Percentiles rank a stretch among this genome's conserved stretches.
Evolutionary conservation across 345 rosid species (phyloP).

Genomic region (Pistacia integerrima): DNA sequence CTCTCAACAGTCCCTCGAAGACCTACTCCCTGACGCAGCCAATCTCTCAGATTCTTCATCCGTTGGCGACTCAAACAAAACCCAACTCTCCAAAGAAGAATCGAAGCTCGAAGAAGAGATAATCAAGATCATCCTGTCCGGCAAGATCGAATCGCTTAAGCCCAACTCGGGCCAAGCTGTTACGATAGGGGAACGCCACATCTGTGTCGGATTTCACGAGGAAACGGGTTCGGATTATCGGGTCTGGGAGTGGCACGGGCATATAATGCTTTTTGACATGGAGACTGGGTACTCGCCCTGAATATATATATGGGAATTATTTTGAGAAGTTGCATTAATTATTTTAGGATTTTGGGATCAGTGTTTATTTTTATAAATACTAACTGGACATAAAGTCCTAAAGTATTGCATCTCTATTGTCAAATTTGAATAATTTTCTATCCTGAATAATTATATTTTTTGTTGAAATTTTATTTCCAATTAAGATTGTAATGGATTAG

Average conservation of each 20-base stretch:
- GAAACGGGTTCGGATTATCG: constrained; percentile 86
- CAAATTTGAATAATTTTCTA: no score
- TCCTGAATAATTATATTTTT: no score
- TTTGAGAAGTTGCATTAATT: constrained; percentile 70
- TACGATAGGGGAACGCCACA: constrained; percentile 81
- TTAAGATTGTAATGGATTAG: no score
- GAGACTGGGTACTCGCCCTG: constrained; percentile 85
- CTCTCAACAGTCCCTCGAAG: constrained; percentile 75
- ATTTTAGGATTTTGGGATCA: no score
- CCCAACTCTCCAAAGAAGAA: constrained; percentile 75
- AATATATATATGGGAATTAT: constrained; percentile 95
- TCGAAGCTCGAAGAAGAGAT: constrained; percentile 83
- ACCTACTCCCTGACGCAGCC: constrained; percentile 65
- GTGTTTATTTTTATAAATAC: no score
- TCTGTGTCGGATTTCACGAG: constrained; percentile 85
- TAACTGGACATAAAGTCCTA: no score
- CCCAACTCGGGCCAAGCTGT: constrained; percentile 97
- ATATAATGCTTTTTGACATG: constrained; percentile 88
- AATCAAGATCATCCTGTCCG: constrained; percentile 67
- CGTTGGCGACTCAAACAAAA: constrained; percentile 38
- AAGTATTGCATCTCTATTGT: no score
- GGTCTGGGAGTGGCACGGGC: constrained; percentile 99
- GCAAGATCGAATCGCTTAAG: constrained; percentile 68
- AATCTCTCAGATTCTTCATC: constrained; percentile 38
- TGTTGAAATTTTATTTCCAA: no score